Conservation (phyloP, 257 asterid genomes). For the Petunia secreta region DNA sequence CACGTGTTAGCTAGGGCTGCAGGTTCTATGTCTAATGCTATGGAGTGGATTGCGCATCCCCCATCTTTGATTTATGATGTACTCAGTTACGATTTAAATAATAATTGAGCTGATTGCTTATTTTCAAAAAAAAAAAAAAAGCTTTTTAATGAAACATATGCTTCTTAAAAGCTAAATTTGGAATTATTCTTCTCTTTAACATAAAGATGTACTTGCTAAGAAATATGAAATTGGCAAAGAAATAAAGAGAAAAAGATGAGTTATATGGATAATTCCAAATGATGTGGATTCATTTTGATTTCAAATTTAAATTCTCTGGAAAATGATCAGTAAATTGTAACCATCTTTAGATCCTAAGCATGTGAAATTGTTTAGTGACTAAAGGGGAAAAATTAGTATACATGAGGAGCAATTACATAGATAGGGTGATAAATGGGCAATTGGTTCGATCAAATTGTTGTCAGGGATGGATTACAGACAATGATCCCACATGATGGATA, state of each 20-base stretch:
- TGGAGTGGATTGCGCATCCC: too few species aligned
- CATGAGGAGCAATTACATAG: neutral
- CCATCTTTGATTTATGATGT: too few species aligned
- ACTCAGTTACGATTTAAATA: too few species aligned
- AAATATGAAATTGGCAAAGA: slow-evolving; percentile 9
- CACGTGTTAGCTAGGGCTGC: too few species aligned
- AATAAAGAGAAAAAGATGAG: neutral
- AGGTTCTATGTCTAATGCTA: too few species aligned
- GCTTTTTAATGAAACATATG: neutral
- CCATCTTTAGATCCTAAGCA: neutral
- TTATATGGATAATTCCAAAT: neutral
- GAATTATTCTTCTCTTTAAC: neutral
- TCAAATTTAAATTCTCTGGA: neutral
- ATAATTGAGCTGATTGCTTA: too few species aligned
- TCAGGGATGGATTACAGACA: neutral
- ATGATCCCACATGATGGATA: neutral
- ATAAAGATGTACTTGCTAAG: neutral
- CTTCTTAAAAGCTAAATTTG: neutral
- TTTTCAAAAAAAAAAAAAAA: too few species aligned
- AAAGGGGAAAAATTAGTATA: too few species aligned
- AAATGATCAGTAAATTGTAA: neutral
- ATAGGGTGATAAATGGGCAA: neutral
- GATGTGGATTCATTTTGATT: neutral
- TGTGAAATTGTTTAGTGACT: neutral
- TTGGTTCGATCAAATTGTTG: neutral